Evolutionary conservation across 2,329 filamentous ascomycete genomes (phyloP).

Genomic region (Fusarium vanettenii): DNA sequence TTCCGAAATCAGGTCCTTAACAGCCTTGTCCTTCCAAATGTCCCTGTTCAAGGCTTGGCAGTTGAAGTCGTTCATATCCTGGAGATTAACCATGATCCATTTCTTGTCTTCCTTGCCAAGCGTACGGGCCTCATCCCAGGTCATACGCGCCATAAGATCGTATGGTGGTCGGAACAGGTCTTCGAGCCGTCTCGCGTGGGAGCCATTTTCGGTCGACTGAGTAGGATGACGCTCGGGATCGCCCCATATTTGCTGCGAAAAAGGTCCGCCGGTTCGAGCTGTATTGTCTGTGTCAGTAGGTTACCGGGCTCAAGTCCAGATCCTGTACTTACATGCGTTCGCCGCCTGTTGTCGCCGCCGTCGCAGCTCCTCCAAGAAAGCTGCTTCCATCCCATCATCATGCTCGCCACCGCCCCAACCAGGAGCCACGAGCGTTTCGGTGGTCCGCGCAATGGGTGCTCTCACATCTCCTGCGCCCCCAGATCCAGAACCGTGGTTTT

Average conservation of each 20-base stretch:
- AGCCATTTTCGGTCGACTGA: constrained; percentile 59
- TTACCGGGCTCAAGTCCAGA: not conserved
- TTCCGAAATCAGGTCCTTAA: constrained; percentile 84
- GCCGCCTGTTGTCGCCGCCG: constrained; percentile 49
- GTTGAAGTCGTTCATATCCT: constrained; percentile 92
- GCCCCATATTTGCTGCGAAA: constrained; percentile 54
- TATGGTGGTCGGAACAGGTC: constrained; percentile 94
- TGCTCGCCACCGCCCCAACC: constrained; percentile 59
- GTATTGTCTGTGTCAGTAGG: constrained; percentile 15
- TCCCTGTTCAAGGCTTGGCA: constrained; percentile 95
- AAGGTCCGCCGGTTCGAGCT: constrained; percentile 48
- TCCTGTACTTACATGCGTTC: constrained; percentile 45
- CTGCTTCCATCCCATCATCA: constrained; percentile 64
- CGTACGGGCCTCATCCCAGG: constrained; percentile 87
- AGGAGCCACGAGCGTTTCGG: constrained; percentile 89
- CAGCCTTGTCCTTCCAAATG: constrained; percentile 88
- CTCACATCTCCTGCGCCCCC: constrained; percentile 73
- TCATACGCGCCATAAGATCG: constrained; percentile 82
- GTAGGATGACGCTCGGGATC: constrained; percentile 41
- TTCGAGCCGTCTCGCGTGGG: constrained; percentile 82
- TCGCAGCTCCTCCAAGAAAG: constrained; percentile 74
- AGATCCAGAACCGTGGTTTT: constrained; percentile 49
- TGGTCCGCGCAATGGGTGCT: constrained; percentile 90
- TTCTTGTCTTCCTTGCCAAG: constrained; percentile 89
- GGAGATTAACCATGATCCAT: constrained; percentile 96